Base-by-base conservation (phyloP, 2,329 filamentous ascomycete species). In the Emmonsiellopsis sp. region DNA sequence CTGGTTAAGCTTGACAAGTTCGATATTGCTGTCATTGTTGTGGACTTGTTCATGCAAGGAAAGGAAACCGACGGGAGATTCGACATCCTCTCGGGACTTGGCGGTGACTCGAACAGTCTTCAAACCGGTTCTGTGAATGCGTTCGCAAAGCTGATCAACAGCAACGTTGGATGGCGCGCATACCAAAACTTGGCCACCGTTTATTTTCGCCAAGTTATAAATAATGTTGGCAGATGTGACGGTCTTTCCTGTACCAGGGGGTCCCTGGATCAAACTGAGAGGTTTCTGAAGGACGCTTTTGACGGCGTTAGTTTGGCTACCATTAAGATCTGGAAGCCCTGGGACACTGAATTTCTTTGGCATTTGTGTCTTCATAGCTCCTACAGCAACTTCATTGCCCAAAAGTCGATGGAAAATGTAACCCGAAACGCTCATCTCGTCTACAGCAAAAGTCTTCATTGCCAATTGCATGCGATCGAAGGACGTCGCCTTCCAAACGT, bases 391-490 rank as follows among this genome's bases (percentile, higher is more conserved):
- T 67, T 97, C 92, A 65, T 97, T 90, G 52, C 93, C 93, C 34
- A 98, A 82, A 20, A 98, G 80, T 60, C 93, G 93, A 70, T 98
- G 93, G 76, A 97, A 98, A 59, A 98, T 95, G 73, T 96, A 98
- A 38, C 93, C 93, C 20, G 93, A 97, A 43, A 98, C 92, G 65
- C 91, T 96, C 86, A 95, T 88, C 71, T 98, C 93, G 62, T 98
- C 92, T 44, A 97, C 84, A 5, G 93, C 93, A 67, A 98, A 98
- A 0, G 89, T 97, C 78, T 96, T 97, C 92, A 98, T 97, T 52
- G 93, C 94, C 60, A 91, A 83, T 70, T 98, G 93, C 93, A 98
- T 98, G 58, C 93, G 91, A 66, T 98, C 93, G 68, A 98, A 98
- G 0, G 92, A 97, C 0, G 94, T 98, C 11, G 94, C 93, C 70